Evolutionary conservation across 176 grass and related monocot genomes (phyloP), one percentile per base, ranked within the genome.

Genomic region (Dactylis glomerata): DNA sequence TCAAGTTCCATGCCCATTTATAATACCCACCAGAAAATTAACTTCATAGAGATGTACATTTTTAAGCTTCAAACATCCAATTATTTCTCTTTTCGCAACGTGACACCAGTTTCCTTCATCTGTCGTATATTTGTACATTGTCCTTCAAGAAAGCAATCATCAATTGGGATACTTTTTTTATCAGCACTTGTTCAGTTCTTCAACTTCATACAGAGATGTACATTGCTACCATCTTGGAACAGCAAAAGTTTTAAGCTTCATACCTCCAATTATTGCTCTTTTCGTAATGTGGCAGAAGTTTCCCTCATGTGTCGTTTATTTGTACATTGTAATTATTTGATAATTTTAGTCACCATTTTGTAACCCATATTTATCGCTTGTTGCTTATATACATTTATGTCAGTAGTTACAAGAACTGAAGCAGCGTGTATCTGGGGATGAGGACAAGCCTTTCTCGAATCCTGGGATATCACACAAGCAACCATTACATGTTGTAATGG

Each of bases 361-460:
- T 82, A 64, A 68, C 20, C 56, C 65, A 82, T 9, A 46, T 64
- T 64, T 76, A 75, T 68, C 8, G 83, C 47, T 81, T 12, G 58
- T 75, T 86, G 38, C 78, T 80, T 70, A 93, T 65, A 56, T 87
- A 45, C 68, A 86, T 95, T 86, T 87, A 86, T 74, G 92, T 92
- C 87, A 96, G 90, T 99, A 99, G 97, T 76, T 99, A 84, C 93
- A 99, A 99, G 97, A 99, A 83, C 74, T 99, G 86, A 99, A 99
- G 79, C 93, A 91, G 44, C 87, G 92, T 87, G 84, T 92, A 73
- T 96, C 93, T 85, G 90, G 90, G 67, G 92, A 93, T n/a, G 91
- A 96, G 70, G 88, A 94, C 47, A 92, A 94, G 59, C 84, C 75
- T 76, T 89, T 94, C 72, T 78, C 91, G 76, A 99, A 91, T 73